Evolutionary conservation across 2,329 filamentous ascomycete species (phyloP).

Genomic region (Corinectria fuckeliana): DNA sequence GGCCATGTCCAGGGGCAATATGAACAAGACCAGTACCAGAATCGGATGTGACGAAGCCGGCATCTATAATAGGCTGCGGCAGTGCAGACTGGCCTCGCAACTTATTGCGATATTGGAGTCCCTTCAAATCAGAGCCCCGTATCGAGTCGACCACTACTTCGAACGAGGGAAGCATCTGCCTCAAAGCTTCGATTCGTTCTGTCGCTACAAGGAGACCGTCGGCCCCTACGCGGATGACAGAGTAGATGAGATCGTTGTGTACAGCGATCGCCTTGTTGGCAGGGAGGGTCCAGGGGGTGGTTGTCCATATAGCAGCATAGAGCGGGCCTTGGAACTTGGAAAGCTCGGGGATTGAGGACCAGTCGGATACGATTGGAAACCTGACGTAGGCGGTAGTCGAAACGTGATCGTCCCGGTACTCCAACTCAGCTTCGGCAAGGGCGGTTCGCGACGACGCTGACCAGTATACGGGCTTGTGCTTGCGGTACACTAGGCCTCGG

Average conservation of each 20-base stretch:
- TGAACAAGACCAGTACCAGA: constrained; percentile 98
- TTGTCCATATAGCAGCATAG: constrained; percentile 95
- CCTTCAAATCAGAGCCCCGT: constrained; percentile 68
- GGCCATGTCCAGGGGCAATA: constrained; percentile 90
- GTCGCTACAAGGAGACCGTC: constrained; percentile 75
- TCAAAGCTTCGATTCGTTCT: constrained; percentile 69
- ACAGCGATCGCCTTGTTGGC: constrained; percentile 91
- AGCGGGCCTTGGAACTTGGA: constrained; percentile 56
- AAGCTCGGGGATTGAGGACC: constrained; percentile 43
- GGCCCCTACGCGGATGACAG: constrained; percentile 63
- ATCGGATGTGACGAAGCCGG: constrained; percentile 85
- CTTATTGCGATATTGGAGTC: constrained; percentile 72
- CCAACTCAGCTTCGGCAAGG: constrained; percentile 82
- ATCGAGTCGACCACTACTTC: constrained; percentile 63
- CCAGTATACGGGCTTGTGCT: constrained; percentile 87
- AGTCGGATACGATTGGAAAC: constrained; percentile 68
- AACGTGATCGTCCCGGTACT: constrained; percentile 78
- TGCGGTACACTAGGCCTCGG: constrained; percentile 76
- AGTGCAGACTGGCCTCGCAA: constrained; percentile 66
- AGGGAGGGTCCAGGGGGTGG: constrained; percentile 95
- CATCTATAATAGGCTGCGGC: constrained; percentile 76
- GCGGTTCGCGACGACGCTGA: constrained; percentile 80
- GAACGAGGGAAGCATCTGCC: constrained; percentile 56
- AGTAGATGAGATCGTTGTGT: constrained; percentile 76
- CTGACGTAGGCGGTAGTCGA: constrained; percentile 80